Percentiles rank a stretch among this genome's conserved stretches.
phyloP scores from a whole-genome alignment of 306 rosid genomes.

The Cercis canadensis region DNA sequence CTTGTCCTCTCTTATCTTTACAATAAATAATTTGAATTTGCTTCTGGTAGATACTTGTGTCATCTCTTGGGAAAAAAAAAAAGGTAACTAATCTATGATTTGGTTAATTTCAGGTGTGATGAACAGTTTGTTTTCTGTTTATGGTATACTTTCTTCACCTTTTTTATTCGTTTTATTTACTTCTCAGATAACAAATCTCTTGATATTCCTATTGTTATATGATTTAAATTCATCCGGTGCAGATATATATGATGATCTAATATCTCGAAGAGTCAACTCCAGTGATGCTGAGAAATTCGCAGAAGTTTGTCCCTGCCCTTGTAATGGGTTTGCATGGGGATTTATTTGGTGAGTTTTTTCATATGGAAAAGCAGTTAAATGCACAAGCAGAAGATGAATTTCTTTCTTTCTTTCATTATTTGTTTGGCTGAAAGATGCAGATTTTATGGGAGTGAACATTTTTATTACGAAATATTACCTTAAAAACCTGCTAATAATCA shows the following conservation, averaged over 20 bases:
- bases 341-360: conserved; percentile 77
- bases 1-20: conserved; percentile 33
- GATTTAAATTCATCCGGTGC: conserved; percentile 22
- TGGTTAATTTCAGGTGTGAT: conserved; percentile 81
- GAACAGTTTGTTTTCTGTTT: conserved; percentile 98
- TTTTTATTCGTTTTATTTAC: conserved; percentile 22
- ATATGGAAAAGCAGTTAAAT: conserved; percentile 9
- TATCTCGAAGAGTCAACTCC: conserved; percentile 90
- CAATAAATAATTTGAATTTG: conserved; percentile 29
- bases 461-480: too few species aligned
- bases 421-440: neutral
- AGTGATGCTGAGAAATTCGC: conserved; percentile 99
- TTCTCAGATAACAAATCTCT: conserved; percentile 11
- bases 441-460: too few species aligned
- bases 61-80: conserved; percentile 30
- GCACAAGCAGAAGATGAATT: neutral
- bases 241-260: conserved; percentile 94
- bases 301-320: conserved; percentile 94
- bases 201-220: conserved; percentile 11
- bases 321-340: conserved; percentile 95
- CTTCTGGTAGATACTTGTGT: conserved; percentile 15
- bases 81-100: conserved; percentile 37
- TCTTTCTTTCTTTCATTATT: neutral
- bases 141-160: conserved; percentile 60
- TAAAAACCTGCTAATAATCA: too few species aligned